Base-by-base conservation (phyloP, 257 asterid genomes). In the Penstemon eatonii region DNA sequence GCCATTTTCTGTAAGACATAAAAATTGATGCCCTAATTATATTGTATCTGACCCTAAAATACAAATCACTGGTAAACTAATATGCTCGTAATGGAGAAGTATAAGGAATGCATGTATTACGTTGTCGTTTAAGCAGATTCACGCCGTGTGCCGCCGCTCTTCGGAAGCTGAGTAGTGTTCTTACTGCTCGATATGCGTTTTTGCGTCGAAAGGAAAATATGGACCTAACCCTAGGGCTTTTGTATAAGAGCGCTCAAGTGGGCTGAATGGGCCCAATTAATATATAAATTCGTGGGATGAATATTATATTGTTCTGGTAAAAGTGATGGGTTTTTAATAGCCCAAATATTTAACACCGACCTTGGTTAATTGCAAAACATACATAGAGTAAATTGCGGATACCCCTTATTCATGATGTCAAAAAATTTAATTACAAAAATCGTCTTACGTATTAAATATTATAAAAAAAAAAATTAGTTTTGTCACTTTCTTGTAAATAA, bases 1-100 rank as follows among this genome's bases (percentile, higher is more conserved):
- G 91, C 84, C 95, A 87, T 83, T 71, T 73, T 71, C 86, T 80
- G 71, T 18, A 54, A 59, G 18, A 11, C 33, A 15, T 5, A 25
- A 49, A 49, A 49, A 12, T 0, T 11, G 18, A 18, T n/a, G 18
- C 42, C 49, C 43, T 39, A 38, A 63, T 50, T 55, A 43, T 62
- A 46, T 54, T 13, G 5, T 8, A 73, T 46, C 63, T 69, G 60
- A 43, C 68, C 5, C 56, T 56, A 37, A 58, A 40, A 12, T 15
- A 42, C 9, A 11, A 59, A 63, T 36, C 2, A 51, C 1, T 40
- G 8, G 3, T 8, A 4, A 39, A 19, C 54, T 0, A 0, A 46
- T 13, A 6, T 5, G 60, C 43, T 4, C 49, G 45, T 11, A 18
- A 6, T 54, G 4, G 7, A 56, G 12, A 25, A 5, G 7, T 18